Evolutionary conservation across 2,329 filamentous ascomycete genomes (phyloP), one percentile per base, ranked within the genome.

Genomic region (Madurella fahalii): DNA sequence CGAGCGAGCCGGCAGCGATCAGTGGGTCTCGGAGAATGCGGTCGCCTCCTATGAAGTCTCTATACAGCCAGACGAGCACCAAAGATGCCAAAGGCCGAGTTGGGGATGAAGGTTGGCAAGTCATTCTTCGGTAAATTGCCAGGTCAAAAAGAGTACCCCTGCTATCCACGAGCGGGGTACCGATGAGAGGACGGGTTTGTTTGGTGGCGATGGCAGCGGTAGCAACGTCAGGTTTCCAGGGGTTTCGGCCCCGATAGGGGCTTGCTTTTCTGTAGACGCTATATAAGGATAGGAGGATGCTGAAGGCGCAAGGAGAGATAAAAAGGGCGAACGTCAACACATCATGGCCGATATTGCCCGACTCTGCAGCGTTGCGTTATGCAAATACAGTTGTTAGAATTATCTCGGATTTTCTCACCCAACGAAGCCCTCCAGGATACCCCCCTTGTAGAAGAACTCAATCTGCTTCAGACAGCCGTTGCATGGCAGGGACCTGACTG

Each of bases 81-180:
- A 2, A 69, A 54, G n/a, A 71, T 56, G 9, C 69, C 67, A 54
- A 68, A 68, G 2, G 56, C 57, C 2, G 62, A 65, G 41, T 66
- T 62, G 18, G 67, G 67, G 31, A 64, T 30, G 40, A 68, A 65
- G 13, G 65, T 67, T 20, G 56, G 51, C 16, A 68, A 61, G 44
- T 69, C 62, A 32, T 54, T 65, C 41, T n/a, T 61, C 49, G 40
- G 59, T 62, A 37, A 67, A 67, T 7, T 50, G 53, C 60, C 63
- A 65, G 39, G 64, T 13, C 11, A 59, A 20, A n/a, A 42, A 25
- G 2, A 48, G 34, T 8, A 49, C 13, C 32, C 40, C 45, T 20
- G 45, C 18, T 15, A 48, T 43, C 30, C 51, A 47, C 18, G 40
- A 47, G 2, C 37, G 30, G 16, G 44, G 30, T 8, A 25, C 20